A percentile compares a stretch with the other conserved stretches of the same genome.
phyloP scores from a whole-genome alignment of 2,329 filamentous ascomycete species.

The Aspergillus eucalypticola region DNA sequence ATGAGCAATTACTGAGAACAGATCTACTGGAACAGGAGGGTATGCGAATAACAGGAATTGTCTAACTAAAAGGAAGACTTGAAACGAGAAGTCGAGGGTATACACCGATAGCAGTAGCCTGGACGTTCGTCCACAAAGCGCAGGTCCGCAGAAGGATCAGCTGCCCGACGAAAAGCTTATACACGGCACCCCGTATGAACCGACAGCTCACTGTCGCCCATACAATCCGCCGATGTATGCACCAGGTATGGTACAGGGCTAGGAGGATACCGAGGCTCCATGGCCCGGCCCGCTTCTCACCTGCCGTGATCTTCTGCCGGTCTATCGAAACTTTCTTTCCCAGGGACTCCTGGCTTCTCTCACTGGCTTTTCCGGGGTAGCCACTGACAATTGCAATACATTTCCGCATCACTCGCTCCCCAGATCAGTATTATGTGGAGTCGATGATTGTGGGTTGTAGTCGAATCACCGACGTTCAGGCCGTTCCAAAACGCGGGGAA shows the following conservation, averaged over 20 bases:
- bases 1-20: too few species aligned
- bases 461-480: not conserved
- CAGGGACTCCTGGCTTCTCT: not conserved
- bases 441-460: too few species aligned
- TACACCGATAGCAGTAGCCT: too few species aligned
- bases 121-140: too few species aligned
- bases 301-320: slow-evolving; percentile 1
- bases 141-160: not conserved
- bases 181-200: not conserved
- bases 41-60: too few species aligned
- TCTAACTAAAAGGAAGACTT: too few species aligned
- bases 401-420: not conserved
- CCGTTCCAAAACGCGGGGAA: not conserved
- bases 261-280: not conserved
- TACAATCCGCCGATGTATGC: not conserved
- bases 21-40: too few species aligned
- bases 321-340: not conserved
- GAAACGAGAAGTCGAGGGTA: too few species aligned
- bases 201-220: not conserved
- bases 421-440: not conserved
- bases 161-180: not conserved
- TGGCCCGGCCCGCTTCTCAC: not conserved
- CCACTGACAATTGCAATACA: not conserved
- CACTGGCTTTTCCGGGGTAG: not conserved
- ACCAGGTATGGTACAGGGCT: not conserved